Base-by-base conservation (phyloP, 2,329 filamentous ascomycete genomes). In the Sarocladium kiliense region DNA sequence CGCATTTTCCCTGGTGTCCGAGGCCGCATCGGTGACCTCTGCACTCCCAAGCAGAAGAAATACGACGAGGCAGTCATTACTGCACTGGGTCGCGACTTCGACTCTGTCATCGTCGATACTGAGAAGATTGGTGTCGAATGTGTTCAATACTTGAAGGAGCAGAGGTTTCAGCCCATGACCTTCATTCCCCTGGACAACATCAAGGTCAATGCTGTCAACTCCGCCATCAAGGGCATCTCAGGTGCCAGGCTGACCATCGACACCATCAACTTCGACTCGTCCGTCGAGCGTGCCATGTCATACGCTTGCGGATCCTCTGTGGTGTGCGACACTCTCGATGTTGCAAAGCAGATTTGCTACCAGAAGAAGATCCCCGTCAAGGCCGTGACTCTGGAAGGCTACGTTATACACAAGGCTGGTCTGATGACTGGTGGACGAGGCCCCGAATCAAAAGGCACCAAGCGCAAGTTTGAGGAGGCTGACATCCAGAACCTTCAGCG, bases 181-280 rank as follows among this genome's bases (percentile, higher is more conserved):
- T 97, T 99, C 70, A 92, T 97, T 59, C 94, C 94, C 1, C 79
- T 99, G 18, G 94, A 99, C 75, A 97, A 96, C 54, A 96, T 99
- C 69, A 95, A 97, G 66, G 92, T 97, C 66, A 92, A 90, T 68
- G 86, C 90, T 11, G 84, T 94, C 57, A 96, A 96, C 67, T 89
- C 91, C 4, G 92, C 90, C 57, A 78, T 99, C 61, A 97, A 97
- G 72, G 90, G 91, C 26, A 87, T 96, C 68, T 81, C 89, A 55
- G 88, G 89, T 37, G 90, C 89, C 70, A 85, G 93, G 7, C 81
- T 97, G 56, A 95, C 93, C 0, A 96, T 99, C 60, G 94, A 99
- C 68, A 95, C 91, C 0, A 93, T 99, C 63, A 91, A 96, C 65
- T 99, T 94, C 65, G 94, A 97, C 63, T 81, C 87, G 2, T 84